These are phyloP conservation scores for Malassezia furfur DNA, from an alignment of 1,284 basidiomycete genomes.

Conservation along the genomic window DNA sequence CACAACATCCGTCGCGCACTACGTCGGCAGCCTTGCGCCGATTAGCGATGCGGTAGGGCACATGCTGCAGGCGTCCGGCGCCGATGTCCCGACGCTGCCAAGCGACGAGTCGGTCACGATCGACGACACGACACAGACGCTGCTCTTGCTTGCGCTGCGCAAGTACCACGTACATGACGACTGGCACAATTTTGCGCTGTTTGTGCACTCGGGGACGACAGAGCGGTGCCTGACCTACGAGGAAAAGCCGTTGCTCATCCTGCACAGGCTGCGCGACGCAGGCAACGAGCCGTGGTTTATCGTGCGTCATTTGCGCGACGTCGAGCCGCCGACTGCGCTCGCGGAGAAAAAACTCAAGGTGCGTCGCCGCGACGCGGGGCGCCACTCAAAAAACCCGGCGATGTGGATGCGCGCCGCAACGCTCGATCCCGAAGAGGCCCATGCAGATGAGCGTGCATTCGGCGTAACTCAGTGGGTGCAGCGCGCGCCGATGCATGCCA, in stretches of 20 bases:
- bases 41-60: background rate
- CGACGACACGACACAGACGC: conserved; percentile 96
- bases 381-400: conserved; percentile 6
- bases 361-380: background rate
- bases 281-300: conserved; percentile 98
- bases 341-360: conserved; percentile 34
- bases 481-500: background rate
- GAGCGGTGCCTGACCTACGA: conserved; percentile 95
- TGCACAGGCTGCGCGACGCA: conserved; percentile 92
- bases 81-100: background rate
- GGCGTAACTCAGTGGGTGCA: conserved; percentile 1
- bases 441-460: background rate
- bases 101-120: conserved; percentile 53
- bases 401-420: conserved; percentile 8
- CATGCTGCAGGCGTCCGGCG: conserved; percentile 2
- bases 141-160: conserved; percentile 90
- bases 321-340: conserved; percentile 68
- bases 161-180: conserved; percentile 99
- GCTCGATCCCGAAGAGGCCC: background rate
- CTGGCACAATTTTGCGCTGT: conserved; percentile 97
- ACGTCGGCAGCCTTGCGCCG: background rate
- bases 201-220: conserved; percentile 84
- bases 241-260: conserved; percentile 89
- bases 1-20: background rate
- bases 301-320: conserved; percentile 92